Conservation (phyloP, 441 rosid species). For the Rhodomyrtus psidioides region DNA sequence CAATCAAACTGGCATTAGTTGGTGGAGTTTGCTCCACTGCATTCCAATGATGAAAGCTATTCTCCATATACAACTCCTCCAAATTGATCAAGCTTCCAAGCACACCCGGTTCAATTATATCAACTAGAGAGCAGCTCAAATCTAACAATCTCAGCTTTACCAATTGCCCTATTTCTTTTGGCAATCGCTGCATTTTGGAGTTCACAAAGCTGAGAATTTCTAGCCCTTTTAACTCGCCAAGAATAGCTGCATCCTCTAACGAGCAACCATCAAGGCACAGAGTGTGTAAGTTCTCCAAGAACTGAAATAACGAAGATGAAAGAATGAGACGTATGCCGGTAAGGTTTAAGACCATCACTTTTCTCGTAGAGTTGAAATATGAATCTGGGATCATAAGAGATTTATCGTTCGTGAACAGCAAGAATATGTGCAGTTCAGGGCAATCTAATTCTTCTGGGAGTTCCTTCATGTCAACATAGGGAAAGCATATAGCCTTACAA, state of each 20-base stretch:
- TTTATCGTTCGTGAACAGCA: not conserved
- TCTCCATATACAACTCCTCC: not conserved
- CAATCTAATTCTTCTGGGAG: not conserved
- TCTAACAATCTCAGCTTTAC: not conserved
- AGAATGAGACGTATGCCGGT: not conserved
- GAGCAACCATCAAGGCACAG: not conserved
- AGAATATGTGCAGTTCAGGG: accelerated
- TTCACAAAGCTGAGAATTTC: not conserved
- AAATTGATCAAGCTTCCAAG: not conserved
- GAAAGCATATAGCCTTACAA: not conserved
- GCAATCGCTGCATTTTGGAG: not conserved
- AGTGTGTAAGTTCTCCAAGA: not conserved
- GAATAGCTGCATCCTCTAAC: not conserved
- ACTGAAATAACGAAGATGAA: not conserved
- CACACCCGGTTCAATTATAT: not conserved
- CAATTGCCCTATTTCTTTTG: not conserved
- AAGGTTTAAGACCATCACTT: not conserved
- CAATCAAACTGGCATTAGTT: too few species aligned
- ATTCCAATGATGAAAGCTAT: not conserved
- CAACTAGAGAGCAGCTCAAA: not conserved
- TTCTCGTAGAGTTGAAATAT: not conserved
- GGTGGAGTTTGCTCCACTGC: too few species aligned
- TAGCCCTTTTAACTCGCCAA: not conserved
- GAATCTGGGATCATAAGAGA: not conserved
- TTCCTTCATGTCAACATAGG: not conserved